These are phyloP conservation scores for Pleurotus platypus DNA, from an alignment of 768 basidiomycete species.

Conservation along the genomic window DNA sequence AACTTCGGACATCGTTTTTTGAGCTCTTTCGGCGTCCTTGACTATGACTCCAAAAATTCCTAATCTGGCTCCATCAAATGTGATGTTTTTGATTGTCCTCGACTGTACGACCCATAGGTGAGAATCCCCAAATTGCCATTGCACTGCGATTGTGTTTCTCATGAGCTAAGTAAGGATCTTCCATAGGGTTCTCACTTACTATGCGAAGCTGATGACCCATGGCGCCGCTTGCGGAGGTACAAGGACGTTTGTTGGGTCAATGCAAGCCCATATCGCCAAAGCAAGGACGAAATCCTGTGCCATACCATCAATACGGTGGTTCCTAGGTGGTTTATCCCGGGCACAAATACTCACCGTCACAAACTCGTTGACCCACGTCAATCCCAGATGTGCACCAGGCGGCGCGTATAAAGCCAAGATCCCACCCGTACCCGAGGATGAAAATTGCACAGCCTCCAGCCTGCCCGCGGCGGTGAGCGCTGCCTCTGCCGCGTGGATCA, in stretches of 20 bases:
- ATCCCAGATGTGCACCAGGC: slow-evolving; percentile 40
- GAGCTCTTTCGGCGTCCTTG: too few relatives aligned
- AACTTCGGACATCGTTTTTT: too few relatives aligned
- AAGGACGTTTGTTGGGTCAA: slow-evolving; percentile 58
- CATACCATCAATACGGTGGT: neutral
- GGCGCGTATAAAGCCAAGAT: slow-evolving; percentile 48
- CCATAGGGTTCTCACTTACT: slow-evolving; percentile 35
- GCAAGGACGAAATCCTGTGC: slow-evolving; percentile 43
- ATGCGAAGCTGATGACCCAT: slow-evolving; percentile 52
- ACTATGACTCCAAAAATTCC: too few relatives aligned
- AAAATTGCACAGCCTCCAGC: slow-evolving; percentile 26
- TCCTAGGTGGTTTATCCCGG: too few relatives aligned
- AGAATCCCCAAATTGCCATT: slow-evolving; percentile 58
- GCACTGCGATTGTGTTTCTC: slow-evolving; percentile 30
- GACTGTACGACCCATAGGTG: slow-evolving; percentile 40
- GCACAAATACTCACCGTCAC: slow-evolving; percentile 37
- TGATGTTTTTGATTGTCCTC: too few relatives aligned
- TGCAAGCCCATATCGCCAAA: slow-evolving; percentile 45
- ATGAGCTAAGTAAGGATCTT: neutral
- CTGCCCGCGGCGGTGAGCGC: slow-evolving; percentile 19
- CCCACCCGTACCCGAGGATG: slow-evolving; percentile 44
- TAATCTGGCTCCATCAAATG: too few relatives aligned
- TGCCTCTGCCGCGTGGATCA: slow-evolving; percentile 36
- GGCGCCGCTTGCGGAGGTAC: slow-evolving; percentile 51
- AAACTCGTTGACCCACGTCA: slow-evolving; percentile 54